phyloP scores from a whole-genome alignment of 805 yeast species.

The Clavispora asparagi region DNA sequence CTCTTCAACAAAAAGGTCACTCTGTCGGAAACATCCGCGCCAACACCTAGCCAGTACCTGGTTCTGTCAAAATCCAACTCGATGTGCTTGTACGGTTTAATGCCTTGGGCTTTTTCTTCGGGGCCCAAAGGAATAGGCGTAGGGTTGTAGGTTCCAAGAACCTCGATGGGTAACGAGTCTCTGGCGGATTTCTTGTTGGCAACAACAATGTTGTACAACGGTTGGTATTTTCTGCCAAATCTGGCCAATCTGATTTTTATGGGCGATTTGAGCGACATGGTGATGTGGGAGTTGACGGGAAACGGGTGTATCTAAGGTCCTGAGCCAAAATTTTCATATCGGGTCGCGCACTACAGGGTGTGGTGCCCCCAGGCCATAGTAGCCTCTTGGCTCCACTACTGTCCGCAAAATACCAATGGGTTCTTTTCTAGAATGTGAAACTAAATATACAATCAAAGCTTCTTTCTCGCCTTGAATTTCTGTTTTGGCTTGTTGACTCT shows the following conservation, averaged over 20 bases:
- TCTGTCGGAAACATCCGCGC: conserved; percentile 88
- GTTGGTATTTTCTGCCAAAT: conserved; percentile 84
- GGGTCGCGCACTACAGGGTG: background rate
- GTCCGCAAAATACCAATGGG: background rate
- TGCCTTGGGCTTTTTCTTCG: conserved; percentile 52
- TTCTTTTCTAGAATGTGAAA: background rate
- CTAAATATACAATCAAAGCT: conserved; percentile 32
- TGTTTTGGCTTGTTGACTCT: conserved; percentile 37
- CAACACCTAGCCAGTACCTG: conserved; percentile 95
- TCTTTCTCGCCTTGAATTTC: conserved; percentile 56
- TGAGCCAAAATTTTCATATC: background rate
- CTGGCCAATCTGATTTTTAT: conserved; percentile 88
- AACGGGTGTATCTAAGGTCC: background rate
- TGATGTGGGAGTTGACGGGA: background rate
- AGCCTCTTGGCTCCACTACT: background rate
- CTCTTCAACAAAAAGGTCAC: conserved; percentile 72
- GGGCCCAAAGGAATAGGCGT: conserved; percentile 64
- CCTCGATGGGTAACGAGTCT: conserved; percentile 87
- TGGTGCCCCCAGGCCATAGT: background rate
- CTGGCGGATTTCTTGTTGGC: conserved; percentile 73
- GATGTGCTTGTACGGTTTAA: conserved; percentile 68
- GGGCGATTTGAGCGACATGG: conserved; percentile 24
- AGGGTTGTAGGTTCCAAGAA: conserved; percentile 90
- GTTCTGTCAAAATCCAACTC: conserved; percentile 82
- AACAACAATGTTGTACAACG: conserved; percentile 89